Conservation (phyloP, 2,329 filamentous ascomycete species). For the Exophiala sideris region DNA sequence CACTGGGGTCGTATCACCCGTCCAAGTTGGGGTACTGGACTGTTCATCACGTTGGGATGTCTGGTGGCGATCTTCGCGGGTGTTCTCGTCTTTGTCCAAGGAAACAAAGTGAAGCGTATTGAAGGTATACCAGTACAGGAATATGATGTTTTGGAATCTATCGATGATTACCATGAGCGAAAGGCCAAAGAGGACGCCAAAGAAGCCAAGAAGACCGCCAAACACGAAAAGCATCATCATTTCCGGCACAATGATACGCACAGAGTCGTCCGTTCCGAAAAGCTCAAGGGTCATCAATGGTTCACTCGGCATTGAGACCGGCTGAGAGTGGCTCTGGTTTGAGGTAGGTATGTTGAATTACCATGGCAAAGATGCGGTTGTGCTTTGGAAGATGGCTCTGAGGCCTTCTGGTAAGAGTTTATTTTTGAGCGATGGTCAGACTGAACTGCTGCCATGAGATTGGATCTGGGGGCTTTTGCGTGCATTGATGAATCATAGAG, state of each 20-base stretch:
- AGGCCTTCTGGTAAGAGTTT: too few species aligned
- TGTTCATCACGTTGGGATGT: conserved; percentile 73
- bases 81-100: conserved; percentile 67
- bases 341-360: background rate
- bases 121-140: conserved; percentile 67
- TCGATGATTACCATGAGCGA: conserved; percentile 27
- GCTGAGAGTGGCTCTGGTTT: background rate
- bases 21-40: conserved; percentile 75
- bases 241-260: conserved; percentile 8
- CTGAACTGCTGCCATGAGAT: too few species aligned
- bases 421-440: too few species aligned
- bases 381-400: background rate
- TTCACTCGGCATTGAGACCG: conserved; percentile 18
- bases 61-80: conserved; percentile 67
- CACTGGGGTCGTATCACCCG: conserved; percentile 67
- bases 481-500: too few species aligned
- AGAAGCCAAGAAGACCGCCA: conserved; percentile 20
- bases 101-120: conserved; percentile 66
- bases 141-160: conserved; percentile 42
- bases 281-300: conserved; percentile 27
- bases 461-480: too few species aligned
- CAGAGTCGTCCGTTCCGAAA: conserved; percentile 17
- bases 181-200: conserved; percentile 27
- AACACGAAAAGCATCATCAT: conserved; percentile 12
- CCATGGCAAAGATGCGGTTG: background rate